phyloP scores from a whole-genome alignment of 2,329 filamentous ascomycete genomes.

The Epichloe uncinata region DNA sequence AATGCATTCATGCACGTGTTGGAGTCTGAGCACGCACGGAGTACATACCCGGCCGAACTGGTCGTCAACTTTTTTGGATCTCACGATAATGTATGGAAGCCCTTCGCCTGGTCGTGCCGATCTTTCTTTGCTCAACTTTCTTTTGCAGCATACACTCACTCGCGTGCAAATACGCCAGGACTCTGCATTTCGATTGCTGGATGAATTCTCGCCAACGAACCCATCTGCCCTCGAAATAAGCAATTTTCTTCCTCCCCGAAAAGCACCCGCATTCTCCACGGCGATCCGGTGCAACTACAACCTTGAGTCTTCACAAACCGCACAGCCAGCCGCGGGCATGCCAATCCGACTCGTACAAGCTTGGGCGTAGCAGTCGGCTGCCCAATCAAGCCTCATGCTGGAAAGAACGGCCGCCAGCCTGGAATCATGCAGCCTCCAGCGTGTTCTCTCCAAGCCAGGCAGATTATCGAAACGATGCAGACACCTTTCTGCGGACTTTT shows the following conservation, averaged over 20 bases:
- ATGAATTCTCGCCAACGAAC: neutral
- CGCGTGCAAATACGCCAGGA: too few species aligned
- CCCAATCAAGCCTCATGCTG: conserved; percentile 31
- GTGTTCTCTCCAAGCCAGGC: conserved; percentile 30
- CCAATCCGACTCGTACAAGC: conserved; percentile 5
- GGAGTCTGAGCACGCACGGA: neutral
- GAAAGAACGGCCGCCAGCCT: conserved; percentile 43
- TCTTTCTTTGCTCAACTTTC: neutral
- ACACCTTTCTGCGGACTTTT: conserved; percentile 36
- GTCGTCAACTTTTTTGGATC: neutral
- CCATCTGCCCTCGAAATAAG: neutral
- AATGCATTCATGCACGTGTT: neutral
- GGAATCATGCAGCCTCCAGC: conserved; percentile 42
- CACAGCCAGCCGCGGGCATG: conserved; percentile 13
- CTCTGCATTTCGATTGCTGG: neutral
- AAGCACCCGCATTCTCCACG: neutral
- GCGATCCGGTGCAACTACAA: neutral
- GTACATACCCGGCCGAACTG: neutral
- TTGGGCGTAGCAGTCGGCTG: conserved; percentile 8
- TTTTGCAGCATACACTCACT: neutral
- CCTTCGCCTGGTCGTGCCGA: too few species aligned
- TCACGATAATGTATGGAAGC: neutral
- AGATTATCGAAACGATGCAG: conserved; percentile 26
- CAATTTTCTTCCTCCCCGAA: neutral
- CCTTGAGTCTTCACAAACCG: neutral